phyloP scores from a whole-genome alignment of 2,329 filamentous ascomycete genomes.

The Sporothrix luriei region DNA sequence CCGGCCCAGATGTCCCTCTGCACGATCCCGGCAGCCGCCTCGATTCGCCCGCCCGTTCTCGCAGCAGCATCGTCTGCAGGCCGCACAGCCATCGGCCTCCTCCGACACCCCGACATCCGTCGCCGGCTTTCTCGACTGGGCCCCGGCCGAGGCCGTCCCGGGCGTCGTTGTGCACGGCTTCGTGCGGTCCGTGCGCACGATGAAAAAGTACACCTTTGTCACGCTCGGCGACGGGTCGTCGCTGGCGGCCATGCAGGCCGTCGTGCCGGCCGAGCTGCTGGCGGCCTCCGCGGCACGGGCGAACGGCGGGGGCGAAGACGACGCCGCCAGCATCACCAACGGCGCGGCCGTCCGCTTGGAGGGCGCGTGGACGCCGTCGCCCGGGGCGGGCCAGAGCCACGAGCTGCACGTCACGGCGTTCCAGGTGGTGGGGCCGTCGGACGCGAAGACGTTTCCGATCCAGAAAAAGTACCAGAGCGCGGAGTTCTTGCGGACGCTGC shows the following conservation, averaged over 20 bases:
- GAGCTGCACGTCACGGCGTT: slow-evolving; percentile 77
- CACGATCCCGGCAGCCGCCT: background rate
- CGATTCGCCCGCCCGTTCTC: slow-evolving; percentile 7
- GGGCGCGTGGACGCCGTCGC: slow-evolving; percentile 75
- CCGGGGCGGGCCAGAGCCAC: slow-evolving; percentile 69
- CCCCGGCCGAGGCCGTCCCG: slow-evolving; percentile 49
- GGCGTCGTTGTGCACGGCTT: slow-evolving; percentile 72
- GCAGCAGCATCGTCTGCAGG: slow-evolving; percentile 20
- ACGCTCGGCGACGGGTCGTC: slow-evolving; percentile 87
- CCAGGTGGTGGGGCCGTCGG: slow-evolving; percentile 72
- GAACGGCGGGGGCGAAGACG: too few relatives aligned
- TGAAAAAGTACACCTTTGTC: slow-evolving; percentile 82
- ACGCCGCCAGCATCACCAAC: too few relatives aligned
- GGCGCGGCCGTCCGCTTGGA: slow-evolving; percentile 77
- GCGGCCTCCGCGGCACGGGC: too few relatives aligned
- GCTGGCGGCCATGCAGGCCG: slow-evolving; percentile 74
- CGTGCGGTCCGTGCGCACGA: slow-evolving; percentile 80
- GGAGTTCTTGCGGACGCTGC: slow-evolving; percentile 84
- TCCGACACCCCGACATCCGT: slow-evolving; percentile 45
- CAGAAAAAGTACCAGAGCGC: slow-evolving; percentile 95
- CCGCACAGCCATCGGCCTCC: slow-evolving; percentile 37
- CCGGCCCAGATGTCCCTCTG: background rate
- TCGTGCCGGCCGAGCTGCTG: slow-evolving; percentile 67
- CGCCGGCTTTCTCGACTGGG: slow-evolving; percentile 60
- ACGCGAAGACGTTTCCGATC: slow-evolving; percentile 84